Conservation (phyloP, 371 early-diverging fungal genomes). For the Mucor circinelloides region DNA sequence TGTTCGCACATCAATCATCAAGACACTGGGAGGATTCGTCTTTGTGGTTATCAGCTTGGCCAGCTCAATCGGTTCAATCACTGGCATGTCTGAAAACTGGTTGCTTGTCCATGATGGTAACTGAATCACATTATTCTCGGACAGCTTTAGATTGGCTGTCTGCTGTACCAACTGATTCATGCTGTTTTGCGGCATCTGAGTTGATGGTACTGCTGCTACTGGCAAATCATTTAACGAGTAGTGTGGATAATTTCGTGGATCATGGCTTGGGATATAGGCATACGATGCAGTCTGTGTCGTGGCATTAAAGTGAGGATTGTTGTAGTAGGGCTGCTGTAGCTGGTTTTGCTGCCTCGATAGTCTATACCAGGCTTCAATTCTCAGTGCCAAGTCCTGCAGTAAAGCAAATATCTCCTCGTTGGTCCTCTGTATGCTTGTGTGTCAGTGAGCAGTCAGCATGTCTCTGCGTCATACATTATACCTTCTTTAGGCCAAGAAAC, state of each 20-base stretch:
- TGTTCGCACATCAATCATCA: constrained; percentile 78
- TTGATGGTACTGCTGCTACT: neutral
- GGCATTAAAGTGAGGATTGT: constrained; percentile 4
- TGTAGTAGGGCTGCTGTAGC: neutral
- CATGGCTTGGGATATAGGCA: constrained; percentile 17
- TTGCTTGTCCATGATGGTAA: constrained; percentile 20
- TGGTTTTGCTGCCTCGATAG: neutral
- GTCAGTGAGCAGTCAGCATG: neutral
- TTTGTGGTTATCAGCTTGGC: constrained; percentile 29
- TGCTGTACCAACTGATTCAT: constrained; percentile 1
- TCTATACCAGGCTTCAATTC: constrained; percentile 15
- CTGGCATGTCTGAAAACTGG: constrained; percentile 26
- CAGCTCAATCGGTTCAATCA: constrained; percentile 40
- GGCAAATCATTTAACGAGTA: constrained; percentile 19
- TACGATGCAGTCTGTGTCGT: constrained; percentile 5
- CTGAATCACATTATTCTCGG: neutral
- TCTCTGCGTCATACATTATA: neutral
- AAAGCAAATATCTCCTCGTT: constrained; percentile 15
- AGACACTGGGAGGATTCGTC: constrained; percentile 43
- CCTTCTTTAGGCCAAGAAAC: constrained; percentile 24
- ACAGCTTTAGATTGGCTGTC: constrained; percentile 5
- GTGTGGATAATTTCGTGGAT: constrained; percentile 21
- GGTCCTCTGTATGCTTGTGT: constrained; percentile 18
- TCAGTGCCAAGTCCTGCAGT: constrained; percentile 15
- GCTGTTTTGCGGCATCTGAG: neutral